Percentiles rank a stretch among this genome's conserved stretches.
These are phyloP conservation scores for Dothideomycetes sp. DNA, from an alignment of 2,329 filamentous ascomycete genomes.

Conservation along the genomic window DNA sequence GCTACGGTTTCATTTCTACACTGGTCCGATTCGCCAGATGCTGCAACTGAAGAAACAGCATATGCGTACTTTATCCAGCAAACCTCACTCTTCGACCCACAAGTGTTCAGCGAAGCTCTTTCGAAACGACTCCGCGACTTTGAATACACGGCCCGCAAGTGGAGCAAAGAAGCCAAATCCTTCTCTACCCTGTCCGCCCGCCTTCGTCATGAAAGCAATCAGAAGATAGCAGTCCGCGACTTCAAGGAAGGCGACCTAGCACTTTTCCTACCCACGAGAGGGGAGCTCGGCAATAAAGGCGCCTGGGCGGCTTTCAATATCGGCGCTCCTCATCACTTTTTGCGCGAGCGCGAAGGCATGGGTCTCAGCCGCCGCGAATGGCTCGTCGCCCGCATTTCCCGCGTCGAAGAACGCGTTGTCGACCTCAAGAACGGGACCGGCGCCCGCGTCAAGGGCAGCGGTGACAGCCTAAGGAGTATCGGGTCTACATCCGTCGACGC, in stretches of 20 bases:
- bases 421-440: slow-evolving; percentile 54
- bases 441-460: background rate
- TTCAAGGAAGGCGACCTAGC: slow-evolving; percentile 97
- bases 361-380: slow-evolving; percentile 78
- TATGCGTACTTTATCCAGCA: slow-evolving; percentile 66
- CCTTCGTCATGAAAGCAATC: slow-evolving; percentile 73
- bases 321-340: slow-evolving; percentile 91
- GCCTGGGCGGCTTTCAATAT: slow-evolving; percentile 99
- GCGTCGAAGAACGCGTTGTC: slow-evolving; percentile 85
- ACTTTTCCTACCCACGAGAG: slow-evolving; percentile 85
- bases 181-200: slow-evolving; percentile 81
- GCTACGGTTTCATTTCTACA: slow-evolving; percentile 61
- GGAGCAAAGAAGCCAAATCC: slow-evolving; percentile 71
- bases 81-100: slow-evolving; percentile 69
- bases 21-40: slow-evolving; percentile 65
- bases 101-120: slow-evolving; percentile 73
- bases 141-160: slow-evolving; percentile 85
- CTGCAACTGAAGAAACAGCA: slow-evolving; percentile 56
- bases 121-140: slow-evolving; percentile 87
- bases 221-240: slow-evolving; percentile 90
- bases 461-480: slow-evolving; percentile 4
- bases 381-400: slow-evolving; percentile 88
- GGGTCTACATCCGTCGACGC: slow-evolving; percentile 7
- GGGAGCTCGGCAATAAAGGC: slow-evolving; percentile 64
- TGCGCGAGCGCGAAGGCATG: slow-evolving; percentile 85